Percentiles rank a stretch among this genome's conserved stretches.
Evolutionary conservation across 768 basidiomycete genomes (phyloP).

Genomic region (Nevesoporus exiguus): DNA sequence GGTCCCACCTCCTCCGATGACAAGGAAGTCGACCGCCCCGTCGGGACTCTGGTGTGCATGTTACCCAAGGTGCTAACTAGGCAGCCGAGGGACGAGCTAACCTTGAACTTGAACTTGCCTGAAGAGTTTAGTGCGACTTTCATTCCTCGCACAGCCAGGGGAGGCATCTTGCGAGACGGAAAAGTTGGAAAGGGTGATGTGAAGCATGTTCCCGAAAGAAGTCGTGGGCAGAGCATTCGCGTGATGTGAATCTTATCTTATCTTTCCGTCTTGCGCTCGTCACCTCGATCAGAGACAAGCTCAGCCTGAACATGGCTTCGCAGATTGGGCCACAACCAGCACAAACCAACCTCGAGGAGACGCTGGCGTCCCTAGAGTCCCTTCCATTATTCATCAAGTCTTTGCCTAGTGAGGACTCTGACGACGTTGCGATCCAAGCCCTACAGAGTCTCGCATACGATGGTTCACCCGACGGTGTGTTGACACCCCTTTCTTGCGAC

Average conservation of each 20-base stretch:
- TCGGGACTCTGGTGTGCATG: conserved; percentile 52
- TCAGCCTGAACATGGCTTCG: conserved; percentile 14
- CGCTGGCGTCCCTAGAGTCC: conserved; percentile 50
- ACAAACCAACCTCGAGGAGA: conserved; percentile 30
- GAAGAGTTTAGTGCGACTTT: conserved; percentile 59
- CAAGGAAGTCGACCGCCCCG: conserved; percentile 71
- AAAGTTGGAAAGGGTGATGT: neutral
- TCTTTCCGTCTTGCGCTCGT: conserved; percentile 1
- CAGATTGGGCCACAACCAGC: conserved; percentile 26
- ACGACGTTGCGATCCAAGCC: conserved; percentile 70
- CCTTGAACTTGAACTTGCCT: conserved; percentile 62
- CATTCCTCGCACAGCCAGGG: conserved; percentile 46
- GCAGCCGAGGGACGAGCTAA: conserved; percentile 15
- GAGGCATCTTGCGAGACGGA: conserved; percentile 15
- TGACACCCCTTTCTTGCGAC: neutral
- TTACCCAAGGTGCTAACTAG: neutral
- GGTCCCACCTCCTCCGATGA: conserved; percentile 77
- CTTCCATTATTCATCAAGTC: conserved; percentile 92
- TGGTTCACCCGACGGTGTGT: conserved; percentile 91
- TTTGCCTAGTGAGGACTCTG: conserved; percentile 63
- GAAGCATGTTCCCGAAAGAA: neutral
- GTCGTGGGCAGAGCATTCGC: neutral
- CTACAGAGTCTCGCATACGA: conserved; percentile 84
- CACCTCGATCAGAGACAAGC: neutral
- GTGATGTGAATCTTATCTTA: conserved; percentile 17